Evolutionary conservation across 2,329 filamentous ascomycete species (phyloP), one percentile per base, ranked within the genome.

Genomic region (Biscogniauxia mediterranea): DNA sequence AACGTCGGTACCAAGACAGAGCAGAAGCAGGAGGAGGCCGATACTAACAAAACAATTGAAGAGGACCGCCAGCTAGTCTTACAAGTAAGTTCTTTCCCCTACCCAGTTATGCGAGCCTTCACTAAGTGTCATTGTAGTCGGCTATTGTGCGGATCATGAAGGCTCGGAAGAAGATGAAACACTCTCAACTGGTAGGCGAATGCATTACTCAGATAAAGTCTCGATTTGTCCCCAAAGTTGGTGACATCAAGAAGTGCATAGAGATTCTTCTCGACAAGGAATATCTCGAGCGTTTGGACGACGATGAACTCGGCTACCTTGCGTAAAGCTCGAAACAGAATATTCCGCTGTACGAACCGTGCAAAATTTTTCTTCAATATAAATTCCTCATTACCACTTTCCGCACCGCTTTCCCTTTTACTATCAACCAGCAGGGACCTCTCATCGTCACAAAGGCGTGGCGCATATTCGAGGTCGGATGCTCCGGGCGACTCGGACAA

Each of bases 141-240:
- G 93, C 94, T 23, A 98, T 99, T 76, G 95, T 99, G 60, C 92
- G 95, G 73, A 97, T 99, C 81, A 99, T 99, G 95, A 99, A 99
- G 82, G 96, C 94, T 3, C 90, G 95, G 63, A 98, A 99, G 87
- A 92, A 90, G 80, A 96, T 98, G 92, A 98, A 97, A 86, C 94
- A 99, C 79, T 88, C 89, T 64, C 90, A 95, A 73, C 88, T 99
- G 13, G 93, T 99, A 58, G 89, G 92, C 73, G 95, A 99, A 79
- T 96, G 93, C 23, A 98, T 99, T 76, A 90, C 89, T 73, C 95
- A 98, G 78, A 97, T 99, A 76, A 92, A 91, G 75, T 89, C 88
- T 51, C 91, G 95, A 50, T 99, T 99, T 78, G 88, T 93, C 61
- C 95, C 95, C 50, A 96, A 96, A 79, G 85, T 99, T 28, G 83